A percentile compares a stretch with the other conserved stretches of the same genome.
phyloP scores from a whole-genome alignment of 2,329 filamentous ascomycete species.

The Exophiala calicioides region DNA sequence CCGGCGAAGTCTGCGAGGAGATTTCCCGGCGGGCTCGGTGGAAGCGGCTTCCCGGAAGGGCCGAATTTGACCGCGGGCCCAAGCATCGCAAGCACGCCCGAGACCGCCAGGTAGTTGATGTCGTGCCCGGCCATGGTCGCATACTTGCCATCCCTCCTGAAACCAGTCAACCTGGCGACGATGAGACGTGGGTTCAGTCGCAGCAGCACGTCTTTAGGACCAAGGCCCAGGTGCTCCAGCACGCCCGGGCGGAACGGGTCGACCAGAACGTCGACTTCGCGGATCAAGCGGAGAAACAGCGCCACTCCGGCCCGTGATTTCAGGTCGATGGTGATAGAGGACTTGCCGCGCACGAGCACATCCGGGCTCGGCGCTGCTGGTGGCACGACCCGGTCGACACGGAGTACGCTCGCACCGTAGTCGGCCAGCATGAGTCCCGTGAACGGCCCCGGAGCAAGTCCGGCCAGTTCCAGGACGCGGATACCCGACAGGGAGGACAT shows the following conservation, averaged over 20 bases:
- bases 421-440: too few relatives aligned
- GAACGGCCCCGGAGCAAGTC: too few relatives aligned
- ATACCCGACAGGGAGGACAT: too few relatives aligned
- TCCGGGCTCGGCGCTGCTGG: too few relatives aligned
- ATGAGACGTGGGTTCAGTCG: constrained; percentile 73
- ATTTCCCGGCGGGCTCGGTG: constrained; percentile 77
- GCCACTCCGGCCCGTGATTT: constrained; percentile 64
- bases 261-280: constrained; percentile 74
- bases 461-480: too few relatives aligned
- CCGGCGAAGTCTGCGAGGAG: constrained; percentile 88
- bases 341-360: constrained; percentile 75
- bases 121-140: constrained; percentile 88
- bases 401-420: too few relatives aligned
- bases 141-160: constrained; percentile 82
- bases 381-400: too few relatives aligned
- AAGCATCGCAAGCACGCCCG: constrained; percentile 74
- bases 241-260: constrained; percentile 92
- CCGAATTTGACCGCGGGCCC: too few relatives aligned
- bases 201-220: constrained; percentile 65
- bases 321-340: constrained; percentile 74
- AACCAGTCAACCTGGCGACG: constrained; percentile 84
- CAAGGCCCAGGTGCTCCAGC: constrained; percentile 78
- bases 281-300: constrained; percentile 66
- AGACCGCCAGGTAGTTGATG: constrained; percentile 92
- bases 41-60: too few relatives aligned